phyloP scores from a whole-genome alignment of 257 asterid species.

The Thymus mandschuricus region DNA sequence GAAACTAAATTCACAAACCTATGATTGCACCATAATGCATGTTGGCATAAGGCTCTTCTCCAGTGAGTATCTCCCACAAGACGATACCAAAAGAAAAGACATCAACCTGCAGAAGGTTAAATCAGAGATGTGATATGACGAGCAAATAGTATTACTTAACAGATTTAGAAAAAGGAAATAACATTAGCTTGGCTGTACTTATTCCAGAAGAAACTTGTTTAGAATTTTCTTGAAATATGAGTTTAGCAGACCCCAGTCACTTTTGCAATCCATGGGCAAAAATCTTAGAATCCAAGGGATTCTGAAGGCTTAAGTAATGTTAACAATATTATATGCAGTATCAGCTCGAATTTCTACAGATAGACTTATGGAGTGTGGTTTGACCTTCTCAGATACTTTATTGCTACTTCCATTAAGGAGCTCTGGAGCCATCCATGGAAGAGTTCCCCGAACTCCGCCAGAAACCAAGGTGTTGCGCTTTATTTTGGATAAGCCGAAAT shows the following conservation, averaged over 20 bases:
- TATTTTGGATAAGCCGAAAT: slow-evolving; percentile 86
- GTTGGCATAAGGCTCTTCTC: slow-evolving; percentile 94
- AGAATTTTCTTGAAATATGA: not conserved
- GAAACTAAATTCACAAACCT: slow-evolving; percentile 32
- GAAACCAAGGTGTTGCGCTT: slow-evolving; percentile 90
- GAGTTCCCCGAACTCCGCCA: slow-evolving; percentile 94
- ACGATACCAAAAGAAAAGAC: slow-evolving; percentile 93
- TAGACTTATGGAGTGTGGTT: not conserved
- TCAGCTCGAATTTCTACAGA: slow-evolving; percentile 21
- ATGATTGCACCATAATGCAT: slow-evolving; percentile 96
- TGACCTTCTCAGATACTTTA: slow-evolving; percentile 91
- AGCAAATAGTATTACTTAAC: not conserved
- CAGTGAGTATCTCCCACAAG: slow-evolving; percentile 96
- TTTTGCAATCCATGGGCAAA: not conserved
- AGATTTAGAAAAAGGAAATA: not conserved
- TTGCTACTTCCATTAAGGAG: slow-evolving; percentile 77
- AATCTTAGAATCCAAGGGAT: not conserved
- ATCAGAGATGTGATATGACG: not conserved
- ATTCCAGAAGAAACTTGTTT: not conserved
- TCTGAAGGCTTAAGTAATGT: not conserved
- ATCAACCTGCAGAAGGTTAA: slow-evolving; percentile 63
- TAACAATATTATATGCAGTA: not conserved
- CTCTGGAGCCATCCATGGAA: slow-evolving; percentile 99
- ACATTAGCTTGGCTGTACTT: not conserved
- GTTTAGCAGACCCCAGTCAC: not conserved